These are phyloP conservation scores for Rhizomucor miehei DNA, from an alignment of 371 early-diverging fungal species.

Conservation along the genomic window DNA sequence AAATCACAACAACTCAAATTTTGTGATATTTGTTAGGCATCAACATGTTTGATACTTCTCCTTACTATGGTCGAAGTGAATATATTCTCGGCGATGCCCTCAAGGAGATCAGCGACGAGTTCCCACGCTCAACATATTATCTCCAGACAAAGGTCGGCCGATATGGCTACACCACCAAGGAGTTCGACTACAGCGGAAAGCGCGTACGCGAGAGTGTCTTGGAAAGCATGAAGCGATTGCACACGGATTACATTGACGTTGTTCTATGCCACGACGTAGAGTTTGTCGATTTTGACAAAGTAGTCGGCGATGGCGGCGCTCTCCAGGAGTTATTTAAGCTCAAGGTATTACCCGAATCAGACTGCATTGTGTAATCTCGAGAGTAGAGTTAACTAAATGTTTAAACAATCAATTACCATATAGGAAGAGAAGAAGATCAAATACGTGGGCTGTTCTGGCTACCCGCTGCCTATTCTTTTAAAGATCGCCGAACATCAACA, in stretches of 20 bases:
- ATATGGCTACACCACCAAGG: slow-evolving; percentile 62
- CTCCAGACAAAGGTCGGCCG: slow-evolving; percentile 76
- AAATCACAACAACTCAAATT: not conserved
- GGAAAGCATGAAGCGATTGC: slow-evolving; percentile 63
- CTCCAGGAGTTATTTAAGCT: slow-evolving; percentile 65
- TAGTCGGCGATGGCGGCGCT: slow-evolving; percentile 56
- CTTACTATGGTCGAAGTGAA: slow-evolving; percentile 76
- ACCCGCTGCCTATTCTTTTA: slow-evolving; percentile 68
- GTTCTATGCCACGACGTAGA: slow-evolving; percentile 83
- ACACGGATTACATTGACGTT: slow-evolving; percentile 72
- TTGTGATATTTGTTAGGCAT: slow-evolving; percentile 42
- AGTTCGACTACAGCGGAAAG: slow-evolving; percentile 68
- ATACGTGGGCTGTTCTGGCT: slow-evolving; percentile 77
- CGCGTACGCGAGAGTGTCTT: slow-evolving; percentile 54
- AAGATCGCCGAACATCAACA: slow-evolving; percentile 65
- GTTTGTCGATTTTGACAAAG: slow-evolving; percentile 62
- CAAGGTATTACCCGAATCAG: slow-evolving; percentile 37
- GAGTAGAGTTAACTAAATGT: not conserved
- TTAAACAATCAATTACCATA: too few species aligned
- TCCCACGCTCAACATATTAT: slow-evolving; percentile 63
- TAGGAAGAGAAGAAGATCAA: slow-evolving; percentile 61
- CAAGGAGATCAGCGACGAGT: slow-evolving; percentile 41
- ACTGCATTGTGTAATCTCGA: not conserved
- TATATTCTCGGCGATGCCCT: slow-evolving; percentile 68
- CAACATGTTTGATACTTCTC: slow-evolving; percentile 75